These are phyloP conservation scores for Calendula officinalis DNA, from an alignment of 129 eudicot genomes.

Conservation along the genomic window DNA sequence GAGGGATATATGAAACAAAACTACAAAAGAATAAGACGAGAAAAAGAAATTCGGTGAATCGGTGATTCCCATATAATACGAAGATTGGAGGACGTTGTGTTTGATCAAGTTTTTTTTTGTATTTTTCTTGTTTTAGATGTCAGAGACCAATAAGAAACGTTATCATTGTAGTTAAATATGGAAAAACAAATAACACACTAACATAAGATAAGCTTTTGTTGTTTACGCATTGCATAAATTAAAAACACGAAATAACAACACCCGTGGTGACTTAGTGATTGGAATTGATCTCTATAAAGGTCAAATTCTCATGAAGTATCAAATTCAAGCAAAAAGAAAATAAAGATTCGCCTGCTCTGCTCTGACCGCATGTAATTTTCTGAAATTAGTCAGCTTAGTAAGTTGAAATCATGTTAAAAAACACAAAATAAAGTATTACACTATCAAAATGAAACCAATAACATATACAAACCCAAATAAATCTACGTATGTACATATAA, in stretches of 20 bases:
- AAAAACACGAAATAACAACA: no score
- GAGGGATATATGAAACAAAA: constrained; percentile 10
- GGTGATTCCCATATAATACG: background rate
- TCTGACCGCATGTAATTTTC: no score
- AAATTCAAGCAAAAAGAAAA: no score
- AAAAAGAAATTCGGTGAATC: constrained; percentile 8
- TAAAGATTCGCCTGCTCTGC: no score
- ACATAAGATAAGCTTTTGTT: no score
- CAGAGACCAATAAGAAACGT: constrained; percentile 6
- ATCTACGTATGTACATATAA: constrained; percentile 20
- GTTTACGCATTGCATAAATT: no score
- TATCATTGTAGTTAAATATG: background rate
- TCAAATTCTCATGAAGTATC: no score
- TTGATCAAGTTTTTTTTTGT: constrained; percentile 16
- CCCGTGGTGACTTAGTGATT: no score
- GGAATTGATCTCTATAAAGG: no score
- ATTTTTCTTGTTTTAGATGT: constrained; percentile 23
- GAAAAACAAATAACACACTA: background rate
- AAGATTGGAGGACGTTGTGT: constrained; percentile 11
- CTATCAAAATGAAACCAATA: background rate
- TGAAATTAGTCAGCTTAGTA: background rate
- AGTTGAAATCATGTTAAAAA: constrained; percentile 3
- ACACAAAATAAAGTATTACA: constrained; percentile 2
- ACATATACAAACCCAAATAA: constrained; percentile 17
- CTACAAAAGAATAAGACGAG: background rate